A percentile compares a stretch with the other conserved stretches of the same genome.
These are phyloP conservation scores for Wickerhamiella sergipiensis DNA, from an alignment of 805 yeast species.

Conservation along the genomic window DNA sequence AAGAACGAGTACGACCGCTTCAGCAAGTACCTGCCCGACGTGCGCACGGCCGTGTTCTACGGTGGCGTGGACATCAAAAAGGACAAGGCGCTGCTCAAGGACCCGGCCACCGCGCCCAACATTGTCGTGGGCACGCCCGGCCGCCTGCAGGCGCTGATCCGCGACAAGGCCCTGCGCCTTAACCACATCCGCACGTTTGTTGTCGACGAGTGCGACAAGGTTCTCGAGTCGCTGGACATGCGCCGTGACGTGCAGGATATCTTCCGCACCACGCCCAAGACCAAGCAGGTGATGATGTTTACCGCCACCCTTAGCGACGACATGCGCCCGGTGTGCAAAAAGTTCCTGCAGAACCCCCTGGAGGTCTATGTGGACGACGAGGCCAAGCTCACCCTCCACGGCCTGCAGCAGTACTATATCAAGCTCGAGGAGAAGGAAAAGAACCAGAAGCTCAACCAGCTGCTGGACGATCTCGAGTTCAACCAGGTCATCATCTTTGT, in stretches of 20 bases:
- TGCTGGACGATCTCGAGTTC: constrained; percentile 87
- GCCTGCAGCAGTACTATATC: constrained; percentile 91
- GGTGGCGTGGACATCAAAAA: constrained; percentile 84
- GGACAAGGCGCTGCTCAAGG: constrained; percentile 77
- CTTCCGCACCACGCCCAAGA: constrained; percentile 94
- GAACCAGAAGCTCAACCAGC: constrained; percentile 82
- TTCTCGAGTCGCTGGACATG: constrained; percentile 81
- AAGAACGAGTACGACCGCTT: constrained; percentile 94
- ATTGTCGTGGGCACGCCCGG: constrained; percentile 98
- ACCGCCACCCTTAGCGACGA: constrained; percentile 91
- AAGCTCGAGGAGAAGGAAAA: constrained; percentile 83
- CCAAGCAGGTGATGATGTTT: constrained; percentile 98
- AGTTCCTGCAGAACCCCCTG: constrained; percentile 94
- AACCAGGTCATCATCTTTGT: constrained; percentile 97
- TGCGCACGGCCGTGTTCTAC: constrained; percentile 88
- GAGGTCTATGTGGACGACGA: constrained; percentile 97
- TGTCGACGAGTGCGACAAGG: constrained; percentile 97
- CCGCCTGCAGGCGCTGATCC: constrained; percentile 84
- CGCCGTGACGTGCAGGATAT: constrained; percentile 98
- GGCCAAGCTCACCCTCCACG: constrained; percentile 92
- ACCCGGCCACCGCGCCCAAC: constrained; percentile 91
- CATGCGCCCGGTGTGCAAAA: constrained; percentile 91
- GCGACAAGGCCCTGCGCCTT: constrained; percentile 78
- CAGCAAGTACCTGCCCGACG: constrained; percentile 97
- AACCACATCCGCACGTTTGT: constrained; percentile 88